A percentile compares a stretch with the other conserved stretches of the same genome.
phyloP scores from a whole-genome alignment of 139 green algal genomes.

The Chlamydomonas sp. region DNA sequence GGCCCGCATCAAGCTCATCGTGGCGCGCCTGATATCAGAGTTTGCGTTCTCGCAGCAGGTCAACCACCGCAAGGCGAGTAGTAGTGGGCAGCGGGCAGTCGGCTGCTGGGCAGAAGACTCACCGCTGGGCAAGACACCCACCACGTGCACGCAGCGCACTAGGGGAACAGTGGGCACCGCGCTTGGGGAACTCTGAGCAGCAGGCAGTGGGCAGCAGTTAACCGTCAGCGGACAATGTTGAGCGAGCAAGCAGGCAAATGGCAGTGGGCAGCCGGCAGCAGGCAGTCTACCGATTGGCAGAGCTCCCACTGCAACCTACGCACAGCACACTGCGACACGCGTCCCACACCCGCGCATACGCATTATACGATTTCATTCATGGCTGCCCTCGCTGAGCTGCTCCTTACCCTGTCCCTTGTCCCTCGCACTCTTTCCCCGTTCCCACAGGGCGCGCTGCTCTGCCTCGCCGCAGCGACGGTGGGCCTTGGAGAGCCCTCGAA shows the following conservation, averaged over 20 bases:
- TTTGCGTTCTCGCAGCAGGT: slow-evolving; percentile 59
- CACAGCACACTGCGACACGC: no score
- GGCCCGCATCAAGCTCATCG: slow-evolving; percentile 44
- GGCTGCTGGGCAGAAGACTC: no score
- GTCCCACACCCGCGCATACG: no score
- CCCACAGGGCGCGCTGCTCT: slow-evolving; percentile 80
- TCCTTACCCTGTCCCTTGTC: not conserved
- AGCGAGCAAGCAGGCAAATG: no score
- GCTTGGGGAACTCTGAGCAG: not conserved
- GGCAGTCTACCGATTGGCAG: no score
- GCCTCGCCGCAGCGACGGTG: slow-evolving; percentile 84
- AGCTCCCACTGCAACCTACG: no score
- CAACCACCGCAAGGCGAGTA: slow-evolving; percentile 80
- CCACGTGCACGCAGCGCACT: not conserved
- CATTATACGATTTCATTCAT: no score
- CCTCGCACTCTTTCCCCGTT: not conserved
- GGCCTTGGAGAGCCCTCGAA: slow-evolving; percentile 60
- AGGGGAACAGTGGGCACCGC: not conserved
- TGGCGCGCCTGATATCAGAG: slow-evolving; percentile 62
- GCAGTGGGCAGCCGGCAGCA: no score
- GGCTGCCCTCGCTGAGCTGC: no score
- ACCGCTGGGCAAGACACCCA: not conserved
- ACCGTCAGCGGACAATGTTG: no score
- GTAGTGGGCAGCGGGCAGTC: no score
- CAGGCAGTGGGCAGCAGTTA: no score